These are phyloP conservation scores for Ascochyta clinopodiicola DNA, from an alignment of 2,329 filamentous ascomycete species.

Conservation along the genomic window DNA sequence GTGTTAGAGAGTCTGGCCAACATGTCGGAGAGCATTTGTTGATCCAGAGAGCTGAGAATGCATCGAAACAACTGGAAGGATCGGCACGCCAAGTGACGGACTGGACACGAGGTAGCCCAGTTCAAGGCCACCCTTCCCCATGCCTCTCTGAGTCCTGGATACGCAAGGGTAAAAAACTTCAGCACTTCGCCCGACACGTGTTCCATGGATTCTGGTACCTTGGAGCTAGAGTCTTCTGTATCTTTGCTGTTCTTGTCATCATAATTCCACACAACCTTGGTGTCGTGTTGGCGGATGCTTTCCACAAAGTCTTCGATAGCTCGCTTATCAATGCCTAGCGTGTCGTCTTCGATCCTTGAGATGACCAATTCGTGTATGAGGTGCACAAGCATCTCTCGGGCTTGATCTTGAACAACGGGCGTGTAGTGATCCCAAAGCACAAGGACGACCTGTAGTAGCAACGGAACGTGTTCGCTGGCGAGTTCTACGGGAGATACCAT, in stretches of 20 bases:
- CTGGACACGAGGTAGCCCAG: conserved; percentile 97
- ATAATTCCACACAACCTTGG: conserved; percentile 89
- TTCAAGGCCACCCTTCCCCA: conserved; percentile 90
- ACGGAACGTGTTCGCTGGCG: conserved; percentile 77
- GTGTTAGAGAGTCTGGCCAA: conserved; percentile 93
- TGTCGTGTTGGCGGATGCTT: conserved; percentile 81
- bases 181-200: conserved; percentile 82
- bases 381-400: conserved; percentile 96
- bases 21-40: conserved; percentile 96
- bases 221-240: conserved; percentile 72
- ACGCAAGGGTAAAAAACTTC: conserved; percentile 82
- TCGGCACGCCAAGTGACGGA: conserved; percentile 90
- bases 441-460: conserved; percentile 87
- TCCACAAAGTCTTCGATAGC: conserved; percentile 89
- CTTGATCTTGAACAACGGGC: conserved; percentile 92
- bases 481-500: conserved; percentile 92
- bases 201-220: conserved; percentile 88
- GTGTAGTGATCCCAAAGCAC: conserved; percentile 99
- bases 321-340: conserved; percentile 69
- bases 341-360: conserved; percentile 73
- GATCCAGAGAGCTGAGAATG: conserved; percentile 87
- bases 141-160: conserved; percentile 84
- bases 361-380: conserved; percentile 96
- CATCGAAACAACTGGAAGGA: conserved; percentile 98
- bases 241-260: conserved; percentile 84